Base-by-base conservation (phyloP, 2,329 filamentous ascomycete species). In the Sarocladium brachiariae region DNA sequence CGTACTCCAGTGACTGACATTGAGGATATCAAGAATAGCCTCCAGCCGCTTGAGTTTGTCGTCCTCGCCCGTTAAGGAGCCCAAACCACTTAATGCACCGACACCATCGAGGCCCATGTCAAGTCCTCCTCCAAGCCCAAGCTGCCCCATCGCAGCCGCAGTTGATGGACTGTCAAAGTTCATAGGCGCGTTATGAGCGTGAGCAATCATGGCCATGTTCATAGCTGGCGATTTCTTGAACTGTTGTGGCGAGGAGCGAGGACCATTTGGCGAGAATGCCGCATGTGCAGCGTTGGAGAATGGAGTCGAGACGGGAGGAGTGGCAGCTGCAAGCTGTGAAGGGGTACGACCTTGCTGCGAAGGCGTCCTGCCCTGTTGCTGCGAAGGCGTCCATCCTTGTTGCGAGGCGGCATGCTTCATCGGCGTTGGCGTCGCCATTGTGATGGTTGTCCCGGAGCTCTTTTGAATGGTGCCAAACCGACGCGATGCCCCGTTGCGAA, bases 81-180 rank as follows among this genome's bases (percentile, higher is more conserved):
- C 70, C 27, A 79, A 63, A 0, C 71, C 73, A 2, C 70, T 67
- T 18, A 78, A 37, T 10, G 31, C 71, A 11, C 72, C 71, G 37
- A 81, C 68, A 46, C 73, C 70, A 47, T 78, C 76, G 14, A 81
- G 65, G 10, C 69, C 67, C 18, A 81, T 73, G 54, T 83, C 80
- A 49, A 81, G 65, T 19, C 70, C 67, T 6, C 59, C 61, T 2
- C 67, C 68, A n/a, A 83, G 72, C 1, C 72, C 75, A 43, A 81
- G 63, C 2, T 73, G 75, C 2, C 77, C 78, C 60, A 84, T 74
- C 0, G 81, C 80, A 3, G 81, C 80, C 2, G 80, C 78, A 0
- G 81, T 80, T 21, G 77, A 79, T 2, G 82, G 82, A 55, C 80
- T 84, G 59, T 85, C 81, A 59, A 83, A 85, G 60, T 76, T 81